Base-by-base conservation (phyloP, 2,329 filamentous ascomycete species). In the Colletotrichum musae region DNA sequence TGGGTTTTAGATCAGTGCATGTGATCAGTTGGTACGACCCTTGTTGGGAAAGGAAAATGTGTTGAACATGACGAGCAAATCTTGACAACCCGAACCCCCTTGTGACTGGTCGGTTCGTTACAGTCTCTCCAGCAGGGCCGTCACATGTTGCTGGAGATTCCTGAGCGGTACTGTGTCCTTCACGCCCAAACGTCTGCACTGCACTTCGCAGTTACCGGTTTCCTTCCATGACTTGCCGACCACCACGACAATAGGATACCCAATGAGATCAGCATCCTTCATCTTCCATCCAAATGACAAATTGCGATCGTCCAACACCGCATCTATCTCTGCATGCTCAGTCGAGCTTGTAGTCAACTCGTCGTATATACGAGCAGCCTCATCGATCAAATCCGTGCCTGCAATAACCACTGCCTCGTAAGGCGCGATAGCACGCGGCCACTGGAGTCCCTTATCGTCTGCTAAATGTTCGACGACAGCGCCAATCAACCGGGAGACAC, bases 401-500 rank as follows among this genome's bases (percentile, higher is more conserved):
- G 88, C 80, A 5, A 97, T 81, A 2, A 98, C 82, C 12, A 92
- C 85, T 0, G 90, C 90, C 74, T 95, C 92, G 75, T 92, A 98
- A 0, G 96, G 96, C 2, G 96, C 94, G 72, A 98, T 94, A 10
- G 85, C 90, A 6, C 91, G 86, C 0, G 96, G 96, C 96, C 96
- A 99, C 74, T 94, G 94, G 7, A 98, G 85, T 0, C 94, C 96
- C 75, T 84, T 88, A 3, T 86, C 77, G 73, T 97, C 94, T 0
- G 90, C 86, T 10, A 94, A 84, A 47, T 92, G 87, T 72, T 95
- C 92, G 1, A 95, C 95, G 1, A 96, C 89, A 1, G 96, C 94
- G 9, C 92, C 94, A 70, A 99, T 91, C 74, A 99, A 91, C 52
- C 96, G 92, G 5, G 94, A 97, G 18, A 99, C 90, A 2, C 96